Evolutionary conservation across 2,329 filamentous ascomycete species (phyloP).

Genomic region (Aspergillus cejpii): DNA sequence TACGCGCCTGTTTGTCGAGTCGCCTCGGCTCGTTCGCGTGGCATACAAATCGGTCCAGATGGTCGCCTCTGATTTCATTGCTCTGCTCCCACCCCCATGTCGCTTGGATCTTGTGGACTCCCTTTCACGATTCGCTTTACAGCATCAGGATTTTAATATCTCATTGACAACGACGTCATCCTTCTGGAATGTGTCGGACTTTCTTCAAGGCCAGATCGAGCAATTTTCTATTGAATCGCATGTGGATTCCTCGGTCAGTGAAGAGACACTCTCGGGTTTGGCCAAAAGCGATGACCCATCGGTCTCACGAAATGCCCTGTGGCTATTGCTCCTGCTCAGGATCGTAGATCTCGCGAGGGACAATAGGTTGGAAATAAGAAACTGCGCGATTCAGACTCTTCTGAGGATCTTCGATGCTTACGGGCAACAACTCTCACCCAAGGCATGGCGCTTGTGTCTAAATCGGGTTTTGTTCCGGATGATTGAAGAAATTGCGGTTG

Average conservation of each 20-base stretch:
- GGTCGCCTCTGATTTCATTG: constrained; percentile 88
- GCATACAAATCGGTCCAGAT: constrained; percentile 87
- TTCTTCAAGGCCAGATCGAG: constrained; percentile 53
- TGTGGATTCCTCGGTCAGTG: constrained; percentile 45
- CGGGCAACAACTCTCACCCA: constrained; percentile 67
- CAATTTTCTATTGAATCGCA: constrained; percentile 34
- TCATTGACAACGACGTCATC: constrained; percentile 91
- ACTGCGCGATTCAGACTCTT: constrained; percentile 77
- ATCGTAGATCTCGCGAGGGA: constrained; percentile 39
- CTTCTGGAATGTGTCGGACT: constrained; percentile 93
- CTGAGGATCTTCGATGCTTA: constrained; percentile 89
- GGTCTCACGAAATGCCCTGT: constrained; percentile 46
- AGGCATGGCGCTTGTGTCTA: constrained; percentile 78
- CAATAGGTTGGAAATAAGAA: constrained; percentile 35
- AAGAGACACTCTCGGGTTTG: constrained; percentile 52
- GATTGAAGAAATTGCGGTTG: constrained; percentile 60
- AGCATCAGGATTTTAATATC: constrained; percentile 89
- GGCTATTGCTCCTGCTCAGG: constrained; percentile 33
- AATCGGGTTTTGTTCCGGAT: constrained; percentile 74
- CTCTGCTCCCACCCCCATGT: constrained; percentile 63
- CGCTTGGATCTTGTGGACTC: constrained; percentile 76
- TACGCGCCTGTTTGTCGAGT: constrained; percentile 37
- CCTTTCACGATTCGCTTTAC: constrained; percentile 79
- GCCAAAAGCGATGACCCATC: constrained; percentile 54
- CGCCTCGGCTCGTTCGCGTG: constrained; percentile 70